Percentiles rank a stretch among this genome's conserved stretches.
Conservation (phyloP, 306 rosid genomes). For the Medicago ruthenica region DNA sequence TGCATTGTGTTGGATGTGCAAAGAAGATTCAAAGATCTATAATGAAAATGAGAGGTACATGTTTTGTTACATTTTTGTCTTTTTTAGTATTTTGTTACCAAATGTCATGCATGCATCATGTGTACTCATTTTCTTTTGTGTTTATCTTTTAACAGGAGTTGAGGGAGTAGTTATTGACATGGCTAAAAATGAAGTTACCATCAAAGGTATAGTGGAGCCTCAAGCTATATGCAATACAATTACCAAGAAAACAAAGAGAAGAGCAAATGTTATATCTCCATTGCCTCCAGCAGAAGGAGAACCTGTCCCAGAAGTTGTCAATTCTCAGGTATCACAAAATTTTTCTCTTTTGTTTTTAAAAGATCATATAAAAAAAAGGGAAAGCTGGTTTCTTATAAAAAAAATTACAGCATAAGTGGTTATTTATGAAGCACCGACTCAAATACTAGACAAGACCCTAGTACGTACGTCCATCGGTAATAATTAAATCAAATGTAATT, state of each 20-base stretch:
- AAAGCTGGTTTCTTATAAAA: not conserved
- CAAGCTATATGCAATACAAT: slow-evolving; percentile 70
- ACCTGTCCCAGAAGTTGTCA: slow-evolving; percentile 79
- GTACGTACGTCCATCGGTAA: not conserved
- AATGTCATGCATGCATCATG: slow-evolving; percentile 23
- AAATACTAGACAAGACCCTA: not conserved
- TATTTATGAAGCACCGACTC: not conserved
- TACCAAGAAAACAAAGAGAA: slow-evolving; percentile 74
- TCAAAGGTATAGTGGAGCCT: slow-evolving; percentile 92
- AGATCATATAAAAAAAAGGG: not conserved
- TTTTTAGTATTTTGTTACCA: slow-evolving; percentile 16
- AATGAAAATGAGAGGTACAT: slow-evolving; percentile 81
- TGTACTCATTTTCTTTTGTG: slow-evolving; percentile 3
- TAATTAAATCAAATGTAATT: not conserved
- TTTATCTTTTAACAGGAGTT: slow-evolving; percentile 61
- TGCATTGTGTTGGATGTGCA: slow-evolving; percentile 93
- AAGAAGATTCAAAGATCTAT: slow-evolving; percentile 85
- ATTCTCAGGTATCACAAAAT: slow-evolving; percentile 63
- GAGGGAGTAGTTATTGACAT: slow-evolving; percentile 76
- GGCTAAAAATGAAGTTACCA: slow-evolving; percentile 84
- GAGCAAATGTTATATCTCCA: slow-evolving; percentile 78
- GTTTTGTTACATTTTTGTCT: not conserved
- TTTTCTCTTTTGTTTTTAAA: not conserved
- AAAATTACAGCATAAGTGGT: not conserved
- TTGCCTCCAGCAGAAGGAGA: slow-evolving; percentile 88